phyloP scores from a whole-genome alignment of 148 eudicot species.

The Vaccinium macrocarpon region DNA sequence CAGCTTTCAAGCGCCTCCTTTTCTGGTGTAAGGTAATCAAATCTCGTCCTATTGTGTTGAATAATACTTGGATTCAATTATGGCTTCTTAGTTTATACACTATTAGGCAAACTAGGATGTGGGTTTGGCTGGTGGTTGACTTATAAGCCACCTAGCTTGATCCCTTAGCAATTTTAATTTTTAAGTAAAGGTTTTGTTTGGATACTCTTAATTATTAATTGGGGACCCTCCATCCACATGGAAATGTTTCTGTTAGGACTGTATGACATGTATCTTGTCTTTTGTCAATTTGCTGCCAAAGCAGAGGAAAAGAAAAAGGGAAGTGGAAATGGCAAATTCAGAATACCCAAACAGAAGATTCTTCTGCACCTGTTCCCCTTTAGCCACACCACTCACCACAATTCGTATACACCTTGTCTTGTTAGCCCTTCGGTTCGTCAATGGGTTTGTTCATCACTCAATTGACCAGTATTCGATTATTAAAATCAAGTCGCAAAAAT shows the following conservation, averaged over 20 bases:
- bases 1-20: not conserved
- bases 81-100: not conserved
- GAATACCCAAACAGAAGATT: not conserved
- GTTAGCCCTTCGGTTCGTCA: too few relatives aligned
- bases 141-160: conserved; percentile 12
- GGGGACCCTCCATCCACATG: not conserved
- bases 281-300: conserved; percentile 3
- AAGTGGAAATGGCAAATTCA: conserved; percentile 3
- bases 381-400: conserved; percentile 8
- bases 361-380: not conserved
- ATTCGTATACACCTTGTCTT: not conserved
- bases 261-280: not conserved
- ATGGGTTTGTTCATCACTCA: too few relatives aligned
- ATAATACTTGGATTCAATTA: not conserved
- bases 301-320: not conserved
- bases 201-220: not conserved
- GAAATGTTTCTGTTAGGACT: not conserved
- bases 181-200: not conserved
- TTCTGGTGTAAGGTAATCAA: conserved; percentile 1
- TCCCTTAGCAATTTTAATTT: not conserved
- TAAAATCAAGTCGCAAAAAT: too few relatives aligned
- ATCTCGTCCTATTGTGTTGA: not conserved
- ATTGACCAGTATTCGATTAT: too few relatives aligned
- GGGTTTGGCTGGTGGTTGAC: conserved; percentile 20
- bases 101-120: not conserved